Conservation (phyloP, 2,329 filamentous ascomycete genomes). For the Diaporthe sp. region DNA sequence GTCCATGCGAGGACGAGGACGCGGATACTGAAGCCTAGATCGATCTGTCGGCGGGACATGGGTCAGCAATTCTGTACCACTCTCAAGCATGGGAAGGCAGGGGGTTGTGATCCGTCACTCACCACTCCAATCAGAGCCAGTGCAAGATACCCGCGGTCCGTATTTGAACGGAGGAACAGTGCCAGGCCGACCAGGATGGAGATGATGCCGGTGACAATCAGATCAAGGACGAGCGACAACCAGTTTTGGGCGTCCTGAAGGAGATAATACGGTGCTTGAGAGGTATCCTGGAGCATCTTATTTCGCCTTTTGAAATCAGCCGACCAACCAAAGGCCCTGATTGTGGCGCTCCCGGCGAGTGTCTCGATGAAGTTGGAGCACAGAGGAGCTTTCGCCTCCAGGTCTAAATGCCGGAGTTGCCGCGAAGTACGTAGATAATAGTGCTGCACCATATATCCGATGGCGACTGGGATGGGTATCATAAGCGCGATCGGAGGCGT, state of each 20-base stretch:
- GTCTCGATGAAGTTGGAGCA: slow-evolving; percentile 39
- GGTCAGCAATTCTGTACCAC: slow-evolving; percentile 60
- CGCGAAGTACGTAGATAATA: slow-evolving; percentile 59
- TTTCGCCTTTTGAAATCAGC: neutral
- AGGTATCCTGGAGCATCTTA: neutral
- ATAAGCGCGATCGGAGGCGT: slow-evolving; percentile 1
- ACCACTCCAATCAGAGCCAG: neutral
- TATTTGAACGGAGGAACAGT: neutral
- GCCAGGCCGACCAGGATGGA: neutral
- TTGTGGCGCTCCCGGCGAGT: neutral
- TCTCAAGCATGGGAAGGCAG: slow-evolving; percentile 39
- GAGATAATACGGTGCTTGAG: neutral
- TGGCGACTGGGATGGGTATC: neutral
- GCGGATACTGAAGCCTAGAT: slow-evolving; percentile 43
- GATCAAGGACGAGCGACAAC: neutral
- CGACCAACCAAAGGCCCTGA: neutral
- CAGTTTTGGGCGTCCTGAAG: neutral
- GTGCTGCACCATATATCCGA: slow-evolving; percentile 46
- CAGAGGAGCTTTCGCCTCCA: slow-evolving; percentile 57
- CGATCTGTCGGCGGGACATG: neutral
- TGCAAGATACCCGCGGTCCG: slow-evolving; percentile 37
- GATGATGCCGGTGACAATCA: neutral
- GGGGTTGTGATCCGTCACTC: neutral
- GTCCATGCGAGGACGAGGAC: slow-evolving; percentile 24
- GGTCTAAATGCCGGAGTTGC: slow-evolving; percentile 57